phyloP scores from a whole-genome alignment of 352 stramenopile species.

The Phytophthora tubulina region DNA sequence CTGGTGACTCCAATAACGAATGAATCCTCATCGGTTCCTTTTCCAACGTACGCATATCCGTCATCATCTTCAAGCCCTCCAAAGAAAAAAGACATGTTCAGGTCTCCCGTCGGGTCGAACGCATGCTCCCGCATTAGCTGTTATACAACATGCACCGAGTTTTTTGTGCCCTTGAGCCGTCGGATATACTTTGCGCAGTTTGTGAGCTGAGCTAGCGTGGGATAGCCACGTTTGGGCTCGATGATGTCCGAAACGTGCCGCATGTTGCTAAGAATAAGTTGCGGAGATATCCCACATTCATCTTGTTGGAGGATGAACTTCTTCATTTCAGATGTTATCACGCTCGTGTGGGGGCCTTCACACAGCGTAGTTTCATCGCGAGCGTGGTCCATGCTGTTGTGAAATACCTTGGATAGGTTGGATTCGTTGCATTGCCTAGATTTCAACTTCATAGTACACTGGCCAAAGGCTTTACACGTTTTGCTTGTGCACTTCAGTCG shows the following conservation, averaged over 20 bases:
- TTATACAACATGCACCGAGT: not conserved
- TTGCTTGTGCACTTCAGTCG: slow-evolving; percentile 4
- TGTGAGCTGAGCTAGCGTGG: not conserved
- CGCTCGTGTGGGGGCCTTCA: not conserved
- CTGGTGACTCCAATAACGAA: slow-evolving; percentile 10
- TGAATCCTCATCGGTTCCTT: slow-evolving; percentile 9
- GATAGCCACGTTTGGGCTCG: not conserved
- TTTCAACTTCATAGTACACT: not conserved
- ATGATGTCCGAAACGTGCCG: not conserved
- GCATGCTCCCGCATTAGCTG: slow-evolving; percentile 1
- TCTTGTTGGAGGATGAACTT: slow-evolving; percentile 20
- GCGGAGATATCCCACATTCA: slow-evolving; percentile 5
- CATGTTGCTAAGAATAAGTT: slow-evolving; percentile 13
- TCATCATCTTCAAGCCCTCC: not conserved
- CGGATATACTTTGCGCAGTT: slow-evolving; percentile 9
- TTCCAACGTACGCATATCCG: slow-evolving; percentile 4
- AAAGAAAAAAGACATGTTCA: slow-evolving; percentile 7
- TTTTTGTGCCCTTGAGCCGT: slow-evolving; percentile 2
- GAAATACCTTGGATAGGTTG: not conserved
- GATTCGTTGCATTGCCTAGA: not conserved
- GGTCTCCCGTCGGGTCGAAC: slow-evolving; percentile 7
- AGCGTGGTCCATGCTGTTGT: not conserved
- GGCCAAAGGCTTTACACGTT: not conserved
- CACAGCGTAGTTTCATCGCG: not conserved
- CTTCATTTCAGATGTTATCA: slow-evolving; percentile 16